Conservation (phyloP, 352 stramenopile species). For the Phytophthora aleatoria region DNA sequence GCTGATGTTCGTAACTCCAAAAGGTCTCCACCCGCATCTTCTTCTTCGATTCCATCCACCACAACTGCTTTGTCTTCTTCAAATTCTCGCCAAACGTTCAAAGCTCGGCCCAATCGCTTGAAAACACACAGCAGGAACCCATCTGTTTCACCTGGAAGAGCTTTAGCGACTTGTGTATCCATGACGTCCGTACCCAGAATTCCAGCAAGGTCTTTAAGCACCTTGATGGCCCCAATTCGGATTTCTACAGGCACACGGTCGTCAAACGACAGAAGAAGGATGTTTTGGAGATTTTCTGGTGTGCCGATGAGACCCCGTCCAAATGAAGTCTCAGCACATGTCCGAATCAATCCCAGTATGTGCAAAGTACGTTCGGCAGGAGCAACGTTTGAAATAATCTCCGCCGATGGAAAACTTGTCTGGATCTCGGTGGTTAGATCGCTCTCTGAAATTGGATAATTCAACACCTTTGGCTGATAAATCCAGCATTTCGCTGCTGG, state of each 20-base stretch:
- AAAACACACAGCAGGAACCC: constrained; percentile 53
- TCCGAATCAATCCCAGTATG: constrained; percentile 65
- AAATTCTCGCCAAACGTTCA: constrained; percentile 57
- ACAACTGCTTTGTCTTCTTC: constrained; percentile 16
- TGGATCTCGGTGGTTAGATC: constrained; percentile 63
- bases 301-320: constrained; percentile 57
- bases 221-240: constrained; percentile 44
- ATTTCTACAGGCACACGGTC: constrained; percentile 52
- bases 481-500: constrained; percentile 66
- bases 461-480: constrained; percentile 57
- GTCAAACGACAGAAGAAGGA: constrained; percentile 66
- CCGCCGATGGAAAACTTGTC: constrained; percentile 40
- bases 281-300: constrained; percentile 60
- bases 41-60: constrained; percentile 5
- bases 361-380: constrained; percentile 66
- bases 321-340: constrained; percentile 60
- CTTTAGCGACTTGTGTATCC: constrained; percentile 38
- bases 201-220: constrained; percentile 53
- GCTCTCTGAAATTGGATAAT: constrained; percentile 50
- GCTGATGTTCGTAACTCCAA: constrained; percentile 56
- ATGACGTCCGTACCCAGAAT: constrained; percentile 43
- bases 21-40: constrained; percentile 9
- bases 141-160: constrained; percentile 22
- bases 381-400: constrained; percentile 27
- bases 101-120: constrained; percentile 25